Evolutionary conservation across 1,139 yeast genomes (phyloP), one percentile per base, ranked within the genome.

Genomic region (Saccharomyces hybrid): DNA sequence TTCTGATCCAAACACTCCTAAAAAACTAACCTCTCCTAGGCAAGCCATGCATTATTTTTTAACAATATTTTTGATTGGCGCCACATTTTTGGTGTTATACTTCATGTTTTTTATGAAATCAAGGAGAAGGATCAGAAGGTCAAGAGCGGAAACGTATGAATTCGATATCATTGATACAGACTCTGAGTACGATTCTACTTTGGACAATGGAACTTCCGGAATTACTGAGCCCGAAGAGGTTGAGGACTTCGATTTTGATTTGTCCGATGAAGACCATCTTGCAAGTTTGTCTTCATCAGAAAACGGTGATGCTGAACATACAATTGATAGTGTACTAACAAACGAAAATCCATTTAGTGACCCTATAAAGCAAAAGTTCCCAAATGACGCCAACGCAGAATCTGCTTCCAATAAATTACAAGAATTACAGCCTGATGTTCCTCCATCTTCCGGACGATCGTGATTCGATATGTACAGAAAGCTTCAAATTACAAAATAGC

Each of bases 91-190:
- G 3, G 64, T 83, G 30, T 64, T 81, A 9, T 75, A 84, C 57
- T 80, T 82, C 75, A 73, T 78, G 56, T 77, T 77, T 28, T 67
- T 67, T 58, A 59, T 65, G 25, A 70, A 64, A 66, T 80, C 80
- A 54, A 78, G 80, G 61, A 75, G 82, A 55, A 76, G 79, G 54
- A 73, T 80, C 53, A 78, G 86, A 64, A 78, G 90, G 71, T 62
- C 75, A 50, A 79, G 89, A 71, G 80, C 86, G 58, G 88, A 83
- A 55, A 86, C 85, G 58, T 86, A 81, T 65, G 95, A 86, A 68
- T 86, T 86, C 68, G 95, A 86, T 68, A 84, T 86, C 49, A 86
- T 86, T 52, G 91, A 86, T 50, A 77, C 78, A 13, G 78, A 74
- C 48, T 67, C 74, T 3, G 76, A 73, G 23, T 64, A 67, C 48